Evolutionary conservation across 345 rosid genomes (phyloP).

Genomic region (Microthlaspi erraticum): DNA sequence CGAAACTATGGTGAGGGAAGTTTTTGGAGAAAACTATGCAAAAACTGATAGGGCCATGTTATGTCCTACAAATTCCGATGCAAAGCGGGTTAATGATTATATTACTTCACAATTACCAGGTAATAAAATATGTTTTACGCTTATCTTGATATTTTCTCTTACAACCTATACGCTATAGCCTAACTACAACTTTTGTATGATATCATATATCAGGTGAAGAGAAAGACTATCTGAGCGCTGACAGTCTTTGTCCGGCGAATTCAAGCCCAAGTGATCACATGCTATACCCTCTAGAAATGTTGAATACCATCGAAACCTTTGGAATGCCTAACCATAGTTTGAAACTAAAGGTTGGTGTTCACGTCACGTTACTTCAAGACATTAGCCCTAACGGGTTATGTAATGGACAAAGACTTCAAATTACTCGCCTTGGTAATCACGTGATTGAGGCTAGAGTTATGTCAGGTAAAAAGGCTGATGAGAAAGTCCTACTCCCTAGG

Average conservation of each 20-base stretch:
- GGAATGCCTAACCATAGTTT: slow-evolving; percentile 22
- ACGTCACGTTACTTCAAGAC: slow-evolving; percentile 25
- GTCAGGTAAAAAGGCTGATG: not conserved
- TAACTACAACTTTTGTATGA: not conserved
- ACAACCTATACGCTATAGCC: not conserved
- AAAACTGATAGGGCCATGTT: not conserved
- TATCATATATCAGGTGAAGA: slow-evolving; percentile 25
- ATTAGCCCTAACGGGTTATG: not conserved
- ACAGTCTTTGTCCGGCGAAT: not conserved
- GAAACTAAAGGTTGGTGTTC: slow-evolving; percentile 25
- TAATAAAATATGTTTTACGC: not conserved
- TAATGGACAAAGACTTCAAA: slow-evolving; percentile 15
- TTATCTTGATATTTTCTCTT: slow-evolving; percentile 3
- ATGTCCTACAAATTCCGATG: not conserved
- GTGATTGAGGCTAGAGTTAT: slow-evolving; percentile 13
- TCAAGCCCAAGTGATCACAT: slow-evolving; percentile 6
- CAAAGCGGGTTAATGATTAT: slow-evolving; percentile 18
- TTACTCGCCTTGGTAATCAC: not conserved
- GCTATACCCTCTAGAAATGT: not conserved
- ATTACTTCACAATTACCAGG: slow-evolving; percentile 23
- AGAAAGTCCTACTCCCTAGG: slow-evolving; percentile 15
- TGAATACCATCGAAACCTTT: not conserved
- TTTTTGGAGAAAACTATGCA: slow-evolving; percentile 22
- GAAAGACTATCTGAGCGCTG: not conserved
- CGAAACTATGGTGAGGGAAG: not conserved